These are phyloP conservation scores for Prosopis cineraria DNA, from an alignment of 306 rosid species.

Conservation along the genomic window DNA sequence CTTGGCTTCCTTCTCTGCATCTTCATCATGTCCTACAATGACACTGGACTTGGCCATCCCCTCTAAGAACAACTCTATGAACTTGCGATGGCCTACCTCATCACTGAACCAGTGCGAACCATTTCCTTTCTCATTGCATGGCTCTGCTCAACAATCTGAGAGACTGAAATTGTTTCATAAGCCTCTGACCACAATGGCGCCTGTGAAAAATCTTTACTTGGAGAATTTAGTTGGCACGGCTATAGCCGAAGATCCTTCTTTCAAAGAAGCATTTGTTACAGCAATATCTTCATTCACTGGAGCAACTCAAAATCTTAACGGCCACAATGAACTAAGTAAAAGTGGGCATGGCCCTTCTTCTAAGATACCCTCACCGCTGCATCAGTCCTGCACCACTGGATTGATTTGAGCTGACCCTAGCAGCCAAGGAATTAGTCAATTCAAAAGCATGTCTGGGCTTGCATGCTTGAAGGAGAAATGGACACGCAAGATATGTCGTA, in stretches of 20 bases:
- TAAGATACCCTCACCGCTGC: neutral
- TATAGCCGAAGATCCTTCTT: slow-evolving; percentile 38
- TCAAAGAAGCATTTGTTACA: slow-evolving; percentile 36
- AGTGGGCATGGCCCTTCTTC: slow-evolving; percentile 2
- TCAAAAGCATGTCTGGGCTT: neutral
- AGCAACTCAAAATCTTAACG: slow-evolving; percentile 1
- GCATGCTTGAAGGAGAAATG: neutral
- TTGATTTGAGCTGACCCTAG: neutral
- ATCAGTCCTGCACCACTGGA: neutral
- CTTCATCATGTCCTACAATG: slow-evolving; percentile 44
- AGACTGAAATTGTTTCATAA: slow-evolving; percentile 12
- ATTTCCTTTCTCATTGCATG: slow-evolving; percentile 23
- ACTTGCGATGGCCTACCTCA: slow-evolving; percentile 23
- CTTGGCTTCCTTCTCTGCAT: slow-evolving; percentile 22
- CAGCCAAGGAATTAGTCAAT: neutral
- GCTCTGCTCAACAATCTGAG: slow-evolving; percentile 17
- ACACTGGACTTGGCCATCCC: slow-evolving; percentile 46
- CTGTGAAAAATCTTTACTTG: slow-evolving; percentile 21
- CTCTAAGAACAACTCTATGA: neutral
- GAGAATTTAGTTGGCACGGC: slow-evolving; percentile 35
- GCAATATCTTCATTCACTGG: slow-evolving; percentile 36
- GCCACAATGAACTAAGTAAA: neutral
- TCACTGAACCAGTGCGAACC: slow-evolving; percentile 26
- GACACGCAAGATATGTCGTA: neutral
- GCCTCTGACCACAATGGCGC: neutral